These are phyloP conservation scores for Ceratocystis destructans DNA, from an alignment of 2,329 filamentous ascomycete species.

Conservation along the genomic window DNA sequence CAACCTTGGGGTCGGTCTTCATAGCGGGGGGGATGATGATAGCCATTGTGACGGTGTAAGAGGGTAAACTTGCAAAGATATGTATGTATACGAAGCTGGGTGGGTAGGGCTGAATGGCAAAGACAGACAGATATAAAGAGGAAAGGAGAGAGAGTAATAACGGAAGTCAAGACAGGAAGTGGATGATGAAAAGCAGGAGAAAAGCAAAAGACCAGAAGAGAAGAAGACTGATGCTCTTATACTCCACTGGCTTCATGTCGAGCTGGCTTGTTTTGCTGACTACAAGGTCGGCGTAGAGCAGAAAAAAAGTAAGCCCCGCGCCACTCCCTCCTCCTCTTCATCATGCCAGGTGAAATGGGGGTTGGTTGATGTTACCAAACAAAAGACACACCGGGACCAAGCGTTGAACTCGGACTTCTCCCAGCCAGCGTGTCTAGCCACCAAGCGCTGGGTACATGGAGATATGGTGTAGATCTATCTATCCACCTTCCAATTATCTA, in stretches of 20 bases:
- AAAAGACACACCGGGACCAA: constrained; percentile 4
- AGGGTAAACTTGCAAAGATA: neutral
- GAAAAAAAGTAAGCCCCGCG: neutral
- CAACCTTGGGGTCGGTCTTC: constrained; percentile 63
- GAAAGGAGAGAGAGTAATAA: neutral
- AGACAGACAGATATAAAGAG: neutral
- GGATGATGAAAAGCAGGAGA: constrained; percentile 7
- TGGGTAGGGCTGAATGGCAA: neutral
- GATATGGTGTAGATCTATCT: neutral
- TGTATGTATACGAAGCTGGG: neutral
- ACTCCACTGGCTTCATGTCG: constrained; percentile 7
- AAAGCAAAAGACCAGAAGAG: constrained; percentile 1
- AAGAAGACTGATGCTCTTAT: constrained; percentile 16
- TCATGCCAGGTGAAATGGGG: neutral
- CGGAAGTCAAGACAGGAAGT: neutral
- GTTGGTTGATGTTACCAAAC: constrained; percentile 5
- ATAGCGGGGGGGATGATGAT: constrained; percentile 24
- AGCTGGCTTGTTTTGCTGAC: neutral
- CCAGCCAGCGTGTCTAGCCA: neutral
- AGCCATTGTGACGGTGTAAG: constrained; percentile 16
- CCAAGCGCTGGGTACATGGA: neutral
- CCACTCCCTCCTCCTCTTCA: neutral
- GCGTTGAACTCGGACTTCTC: constrained; percentile 1
- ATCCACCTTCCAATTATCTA: neutral
- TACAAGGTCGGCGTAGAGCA: neutral